These are phyloP conservation scores for Mrakia gelida DNA, from an alignment of 768 basidiomycete genomes.

Conservation along the genomic window DNA sequence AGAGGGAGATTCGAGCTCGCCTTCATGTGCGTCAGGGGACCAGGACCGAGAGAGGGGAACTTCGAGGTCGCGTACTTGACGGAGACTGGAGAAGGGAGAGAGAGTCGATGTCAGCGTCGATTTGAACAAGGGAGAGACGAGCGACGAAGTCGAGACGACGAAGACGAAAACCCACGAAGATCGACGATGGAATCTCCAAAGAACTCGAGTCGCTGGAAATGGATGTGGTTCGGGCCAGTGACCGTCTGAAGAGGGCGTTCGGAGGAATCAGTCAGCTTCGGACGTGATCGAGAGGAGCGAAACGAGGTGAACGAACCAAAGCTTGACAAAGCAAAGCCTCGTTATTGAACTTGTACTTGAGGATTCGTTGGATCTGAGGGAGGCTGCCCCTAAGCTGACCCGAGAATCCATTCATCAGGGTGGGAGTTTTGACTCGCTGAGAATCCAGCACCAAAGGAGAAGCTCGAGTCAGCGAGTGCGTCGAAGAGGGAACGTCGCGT, in stretches of 20 bases:
- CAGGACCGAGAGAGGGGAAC: slow-evolving; percentile 63
- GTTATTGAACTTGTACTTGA: slow-evolving; percentile 60
- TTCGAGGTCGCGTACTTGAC: slow-evolving; percentile 65
- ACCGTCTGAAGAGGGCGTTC: slow-evolving; percentile 55
- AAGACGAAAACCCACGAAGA: slow-evolving; percentile 55
- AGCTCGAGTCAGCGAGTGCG: background rate
- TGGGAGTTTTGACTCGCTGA: slow-evolving; percentile 42
- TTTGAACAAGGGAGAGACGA: background rate
- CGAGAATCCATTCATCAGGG: slow-evolving; percentile 39
- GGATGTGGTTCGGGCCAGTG: slow-evolving; percentile 56
- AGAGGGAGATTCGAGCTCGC: slow-evolving; percentile 43
- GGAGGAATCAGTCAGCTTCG: background rate
- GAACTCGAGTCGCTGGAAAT: slow-evolving; percentile 75
- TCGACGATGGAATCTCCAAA: slow-evolving; percentile 82
- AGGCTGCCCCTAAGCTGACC: slow-evolving; percentile 53
- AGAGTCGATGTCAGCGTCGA: background rate
- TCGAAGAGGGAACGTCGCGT: background rate
- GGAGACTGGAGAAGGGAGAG: slow-evolving; percentile 54
- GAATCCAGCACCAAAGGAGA: background rate
- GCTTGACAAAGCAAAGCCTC: slow-evolving; percentile 67
- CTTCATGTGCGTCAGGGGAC: slow-evolving; percentile 74
- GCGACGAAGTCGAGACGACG: background rate
- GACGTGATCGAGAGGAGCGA: background rate
- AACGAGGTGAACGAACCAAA: slow-evolving; percentile 52
- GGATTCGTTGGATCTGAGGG: slow-evolving; percentile 58